Percentiles rank a stretch among this genome's conserved stretches.
Evolutionary conservation across 768 basidiomycete genomes (phyloP).

Genomic region (Amanita rimosa): DNA sequence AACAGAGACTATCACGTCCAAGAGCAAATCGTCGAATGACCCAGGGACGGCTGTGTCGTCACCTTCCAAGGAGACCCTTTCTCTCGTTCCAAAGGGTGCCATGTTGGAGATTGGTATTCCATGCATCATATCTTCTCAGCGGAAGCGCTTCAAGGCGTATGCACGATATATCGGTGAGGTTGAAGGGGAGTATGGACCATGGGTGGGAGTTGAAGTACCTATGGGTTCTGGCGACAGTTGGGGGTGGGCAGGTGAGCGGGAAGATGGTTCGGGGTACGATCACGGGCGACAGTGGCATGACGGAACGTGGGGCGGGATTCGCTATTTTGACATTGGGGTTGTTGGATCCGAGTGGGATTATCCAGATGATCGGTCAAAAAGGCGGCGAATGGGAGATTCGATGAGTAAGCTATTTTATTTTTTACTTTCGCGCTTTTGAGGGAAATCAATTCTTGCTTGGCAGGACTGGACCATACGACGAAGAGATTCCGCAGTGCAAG

Average conservation of each 20-base stretch:
- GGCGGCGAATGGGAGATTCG: constrained; percentile 22
- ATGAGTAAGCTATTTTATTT: background rate
- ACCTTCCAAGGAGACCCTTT: background rate
- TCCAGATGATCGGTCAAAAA: constrained; percentile 38
- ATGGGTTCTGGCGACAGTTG: constrained; percentile 39
- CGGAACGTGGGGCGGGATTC: constrained; percentile 70
- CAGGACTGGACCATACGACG: constrained; percentile 24
- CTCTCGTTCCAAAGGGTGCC: constrained; percentile 38
- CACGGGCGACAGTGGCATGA: constrained; percentile 65
- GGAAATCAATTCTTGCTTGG: constrained; percentile 26
- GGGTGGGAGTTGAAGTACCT: constrained; percentile 89
- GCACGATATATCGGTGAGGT: constrained; percentile 87
- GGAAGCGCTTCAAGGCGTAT: constrained; percentile 76
- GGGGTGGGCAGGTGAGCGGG: constrained; percentile 20
- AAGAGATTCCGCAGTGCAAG: constrained; percentile 65
- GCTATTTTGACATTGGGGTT: constrained; percentile 70
- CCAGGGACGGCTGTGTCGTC: background rate
- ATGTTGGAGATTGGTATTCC: constrained; percentile 83
- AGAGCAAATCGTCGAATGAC: constrained; percentile 12
- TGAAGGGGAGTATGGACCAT: constrained; percentile 68
- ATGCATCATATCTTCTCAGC: constrained; percentile 78
- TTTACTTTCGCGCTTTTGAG: constrained; percentile 16
- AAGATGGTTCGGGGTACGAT: constrained; percentile 26
- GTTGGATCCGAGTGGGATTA: constrained; percentile 55
- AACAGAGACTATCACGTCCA: constrained; percentile 33